Percentiles rank a stretch among this genome's conserved stretches.
These are phyloP conservation scores for Mortierella alpina DNA, from an alignment of 192 early-diverging fungal genomes.

Conservation along the genomic window DNA sequence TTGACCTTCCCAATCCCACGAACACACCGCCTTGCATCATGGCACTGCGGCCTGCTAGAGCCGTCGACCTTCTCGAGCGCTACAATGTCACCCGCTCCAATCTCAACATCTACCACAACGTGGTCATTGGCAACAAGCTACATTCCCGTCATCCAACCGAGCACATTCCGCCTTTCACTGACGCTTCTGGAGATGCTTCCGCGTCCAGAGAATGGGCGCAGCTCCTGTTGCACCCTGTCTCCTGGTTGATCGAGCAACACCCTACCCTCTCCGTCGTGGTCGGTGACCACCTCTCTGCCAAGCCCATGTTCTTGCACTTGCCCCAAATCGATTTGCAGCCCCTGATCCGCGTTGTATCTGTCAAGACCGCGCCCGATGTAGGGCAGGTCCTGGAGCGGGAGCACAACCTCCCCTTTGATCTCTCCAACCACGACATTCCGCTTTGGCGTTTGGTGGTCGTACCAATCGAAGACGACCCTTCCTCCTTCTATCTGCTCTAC, in stretches of 20 bases:
- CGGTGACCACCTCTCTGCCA: conserved; percentile 32
- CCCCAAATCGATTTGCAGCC: conserved; percentile 1
- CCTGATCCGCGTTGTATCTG: conserved; percentile 7
- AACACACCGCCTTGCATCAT: not conserved
- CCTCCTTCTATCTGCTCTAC: conserved; percentile 24
- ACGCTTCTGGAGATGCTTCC: not conserved
- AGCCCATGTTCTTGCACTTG: conserved; percentile 32
- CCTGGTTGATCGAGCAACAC: conserved; percentile 6
- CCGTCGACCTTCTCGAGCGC: conserved; percentile 42
- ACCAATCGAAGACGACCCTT: not conserved
- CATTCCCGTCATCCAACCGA: conserved; percentile 1
- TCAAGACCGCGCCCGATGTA: not conserved
- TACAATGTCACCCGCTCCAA: conserved; percentile 47
- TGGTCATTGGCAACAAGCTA: conserved; percentile 16
- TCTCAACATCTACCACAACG: conserved; percentile 48
- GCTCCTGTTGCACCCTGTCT: conserved; percentile 16
- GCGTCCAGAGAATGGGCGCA: conserved; percentile 24
- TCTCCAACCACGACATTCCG: conserved; percentile 11
- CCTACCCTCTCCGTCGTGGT: conserved; percentile 15
- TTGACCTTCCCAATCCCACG: not conserved
- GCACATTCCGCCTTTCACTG: not conserved
- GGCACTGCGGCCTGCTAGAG: conserved; percentile 24
- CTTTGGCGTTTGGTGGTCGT: conserved; percentile 38
- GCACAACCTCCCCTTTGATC: conserved; percentile 41
- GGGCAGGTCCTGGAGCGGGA: conserved; percentile 24